Conservation (phyloP, 2,329 filamentous ascomycete species). For the Chalaropsis ovoidea region DNA sequence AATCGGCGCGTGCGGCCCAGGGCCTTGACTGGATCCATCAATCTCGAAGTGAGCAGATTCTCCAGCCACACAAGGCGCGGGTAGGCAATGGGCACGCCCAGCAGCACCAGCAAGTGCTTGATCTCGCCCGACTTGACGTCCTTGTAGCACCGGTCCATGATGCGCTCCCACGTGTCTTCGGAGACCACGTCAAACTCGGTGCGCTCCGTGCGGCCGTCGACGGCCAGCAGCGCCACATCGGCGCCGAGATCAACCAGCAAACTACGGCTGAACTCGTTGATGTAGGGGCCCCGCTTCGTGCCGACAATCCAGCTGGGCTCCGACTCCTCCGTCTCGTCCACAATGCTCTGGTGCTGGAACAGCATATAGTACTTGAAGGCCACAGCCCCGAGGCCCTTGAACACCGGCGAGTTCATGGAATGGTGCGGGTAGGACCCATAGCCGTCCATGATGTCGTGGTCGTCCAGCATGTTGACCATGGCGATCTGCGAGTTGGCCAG, state of each 20-base stretch:
- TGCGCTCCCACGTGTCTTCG: constrained; percentile 70
- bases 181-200: constrained; percentile 71
- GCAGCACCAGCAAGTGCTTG: constrained; percentile 78
- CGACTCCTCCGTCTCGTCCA: constrained; percentile 65
- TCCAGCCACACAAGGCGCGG: constrained; percentile 63
- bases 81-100: constrained; percentile 77
- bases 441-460: constrained; percentile 85
- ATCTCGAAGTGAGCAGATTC: constrained; percentile 62
- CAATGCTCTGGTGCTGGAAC: constrained; percentile 89
- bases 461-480: constrained; percentile 97
- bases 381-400: constrained; percentile 77
- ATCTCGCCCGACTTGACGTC: constrained; percentile 77
- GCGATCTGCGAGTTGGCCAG: constrained; percentile 89
- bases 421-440: constrained; percentile 87
- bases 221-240: constrained; percentile 68
- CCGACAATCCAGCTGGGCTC: constrained; percentile 92
- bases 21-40: constrained; percentile 83
- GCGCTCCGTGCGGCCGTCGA: constrained; percentile 86
- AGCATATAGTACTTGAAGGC: constrained; percentile 99
- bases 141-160: constrained; percentile 74
- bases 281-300: constrained; percentile 72
- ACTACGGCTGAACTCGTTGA: constrained; percentile 73
- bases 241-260: constrained; percentile 75
- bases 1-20: constrained; percentile 73
- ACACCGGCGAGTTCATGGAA: constrained; percentile 84